phyloP scores from a whole-genome alignment of 2,329 filamentous ascomycete genomes.

The Albifimbria verrucaria region DNA sequence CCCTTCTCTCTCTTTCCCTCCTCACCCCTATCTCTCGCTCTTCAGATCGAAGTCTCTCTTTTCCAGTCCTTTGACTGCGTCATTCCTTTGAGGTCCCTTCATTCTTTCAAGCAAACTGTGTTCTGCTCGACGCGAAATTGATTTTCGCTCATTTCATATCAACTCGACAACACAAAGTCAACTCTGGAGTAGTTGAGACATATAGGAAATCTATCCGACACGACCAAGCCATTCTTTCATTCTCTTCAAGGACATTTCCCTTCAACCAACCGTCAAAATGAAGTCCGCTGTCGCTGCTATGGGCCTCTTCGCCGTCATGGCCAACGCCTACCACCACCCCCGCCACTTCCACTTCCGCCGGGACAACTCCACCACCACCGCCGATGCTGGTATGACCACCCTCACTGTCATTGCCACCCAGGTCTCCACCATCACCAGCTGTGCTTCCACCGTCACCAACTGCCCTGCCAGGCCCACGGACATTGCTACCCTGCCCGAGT shows the following conservation, averaged over 20 bases:
- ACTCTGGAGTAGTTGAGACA: not conserved
- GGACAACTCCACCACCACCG: constrained; percentile 21
- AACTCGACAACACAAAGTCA: not conserved
- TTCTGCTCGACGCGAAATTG: constrained; percentile 27
- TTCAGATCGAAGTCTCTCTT: constrained; percentile 14
- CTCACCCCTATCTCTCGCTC: constrained; percentile 14
- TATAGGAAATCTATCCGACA: not conserved
- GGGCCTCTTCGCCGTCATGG: constrained; percentile 43
- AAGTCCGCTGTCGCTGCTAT: constrained; percentile 41
- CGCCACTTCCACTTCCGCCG: constrained; percentile 30
- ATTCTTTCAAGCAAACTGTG: constrained; percentile 27
- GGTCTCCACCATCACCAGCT: constrained; percentile 29
- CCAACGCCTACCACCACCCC: constrained; percentile 35
- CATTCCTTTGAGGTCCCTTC: constrained; percentile 26
- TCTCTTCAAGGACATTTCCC: constrained; percentile 12
- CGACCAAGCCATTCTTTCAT: constrained; percentile 4
- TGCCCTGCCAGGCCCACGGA: constrained; percentile 38
- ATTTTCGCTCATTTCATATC: constrained; percentile 22
- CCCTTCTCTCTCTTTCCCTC: constrained; percentile 7
- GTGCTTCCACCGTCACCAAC: constrained; percentile 34
- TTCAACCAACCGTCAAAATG: constrained; percentile 36
- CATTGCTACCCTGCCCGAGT: constrained; percentile 31
- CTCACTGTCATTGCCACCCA: constrained; percentile 51
- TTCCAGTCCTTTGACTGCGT: constrained; percentile 24
- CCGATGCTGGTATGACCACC: constrained; percentile 29